These are phyloP conservation scores for Alternaria triticimaculans DNA, from an alignment of 2,329 filamentous ascomycete genomes.

Conservation along the genomic window DNA sequence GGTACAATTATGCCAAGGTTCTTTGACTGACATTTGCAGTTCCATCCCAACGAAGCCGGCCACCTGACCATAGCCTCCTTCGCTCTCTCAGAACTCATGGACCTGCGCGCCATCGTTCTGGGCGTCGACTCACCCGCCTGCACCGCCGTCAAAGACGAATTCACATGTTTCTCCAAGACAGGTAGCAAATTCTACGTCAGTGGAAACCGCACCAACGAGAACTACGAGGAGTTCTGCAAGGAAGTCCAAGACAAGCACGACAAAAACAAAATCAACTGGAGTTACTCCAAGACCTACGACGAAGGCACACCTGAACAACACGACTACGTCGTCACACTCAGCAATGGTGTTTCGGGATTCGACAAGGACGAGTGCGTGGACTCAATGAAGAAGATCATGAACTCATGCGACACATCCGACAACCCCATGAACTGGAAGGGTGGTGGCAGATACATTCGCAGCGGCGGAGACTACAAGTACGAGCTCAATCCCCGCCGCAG, in stretches of 20 bases:
- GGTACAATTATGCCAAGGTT: background rate
- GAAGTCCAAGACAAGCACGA: background rate
- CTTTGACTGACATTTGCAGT: background rate
- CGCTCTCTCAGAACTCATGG: conserved; percentile 8
- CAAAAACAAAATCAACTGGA: background rate
- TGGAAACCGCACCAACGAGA: background rate
- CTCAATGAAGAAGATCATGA: background rate
- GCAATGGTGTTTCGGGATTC: background rate
- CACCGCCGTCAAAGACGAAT: background rate
- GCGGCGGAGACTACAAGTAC: background rate
- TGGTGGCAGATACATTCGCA: background rate
- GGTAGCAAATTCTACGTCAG: conserved; percentile 4
- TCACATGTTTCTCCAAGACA: background rate
- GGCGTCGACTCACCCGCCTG: background rate
- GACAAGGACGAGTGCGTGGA: background rate
- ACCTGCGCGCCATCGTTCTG: conserved; percentile 6
- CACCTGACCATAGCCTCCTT: conserved; percentile 8
- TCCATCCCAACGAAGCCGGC: conserved; percentile 6
- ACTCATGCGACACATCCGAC: background rate
- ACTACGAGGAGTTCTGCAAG: background rate
- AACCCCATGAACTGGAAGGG: conserved; percentile 12
- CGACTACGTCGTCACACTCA: background rate
- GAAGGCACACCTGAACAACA: background rate
- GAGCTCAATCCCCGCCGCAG: conserved; percentile 4
- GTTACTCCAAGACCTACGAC: background rate